Evolutionary conservation across 192 early-diverging fungal genomes (phyloP), one percentile per base, ranked within the genome.

Genomic region (Oehlia diaphana): DNA sequence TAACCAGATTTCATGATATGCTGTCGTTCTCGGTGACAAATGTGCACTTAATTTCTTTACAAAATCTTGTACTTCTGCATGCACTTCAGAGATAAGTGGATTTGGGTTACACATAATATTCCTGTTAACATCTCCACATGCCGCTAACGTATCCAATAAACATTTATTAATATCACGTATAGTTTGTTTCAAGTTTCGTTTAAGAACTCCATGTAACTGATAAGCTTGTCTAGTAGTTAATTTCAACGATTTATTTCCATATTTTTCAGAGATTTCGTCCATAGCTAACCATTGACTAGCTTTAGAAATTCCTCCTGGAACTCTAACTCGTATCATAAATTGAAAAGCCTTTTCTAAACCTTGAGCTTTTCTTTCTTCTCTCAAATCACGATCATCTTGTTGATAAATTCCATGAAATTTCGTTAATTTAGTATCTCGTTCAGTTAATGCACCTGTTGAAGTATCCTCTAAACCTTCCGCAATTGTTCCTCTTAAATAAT

Each of bases 1-100:
- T 37, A 98, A 86, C 95, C 96, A 98, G 84, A 98, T 98, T 88
- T 98, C 97, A 86, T 96, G 96, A 89, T 98, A 98, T 39, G 95
- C 96, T 12, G 88, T 89, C 1, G 97, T 96, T 77, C 90, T 85
- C 33, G 97, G 97, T 81, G 94, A 85, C 77, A 98, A 84, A 79
- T 97, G 95, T 35, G 84, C 81, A 66, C 91, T 94, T 82, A 97
- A 84, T 58, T 92, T 84, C 19, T 82, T 83, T 10, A 92, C 86
- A 77, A 98, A 95, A 44, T 91, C 86, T 58, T 90, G 87, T 12
- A 97, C 90, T 72, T 95, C 89, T 37, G 85, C 87, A 86, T 98
- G 96, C 44, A 97, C 81, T 64, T 93, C 89, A 35, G 94, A 91
- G 76, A 90, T 86, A 37, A 90, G 86, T 82, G 95, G 95, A 84